Evolutionary conservation across 2,329 filamentous ascomycete genomes (phyloP), one percentile per base, ranked within the genome.

Genomic region (Microsporum audouinii): DNA sequence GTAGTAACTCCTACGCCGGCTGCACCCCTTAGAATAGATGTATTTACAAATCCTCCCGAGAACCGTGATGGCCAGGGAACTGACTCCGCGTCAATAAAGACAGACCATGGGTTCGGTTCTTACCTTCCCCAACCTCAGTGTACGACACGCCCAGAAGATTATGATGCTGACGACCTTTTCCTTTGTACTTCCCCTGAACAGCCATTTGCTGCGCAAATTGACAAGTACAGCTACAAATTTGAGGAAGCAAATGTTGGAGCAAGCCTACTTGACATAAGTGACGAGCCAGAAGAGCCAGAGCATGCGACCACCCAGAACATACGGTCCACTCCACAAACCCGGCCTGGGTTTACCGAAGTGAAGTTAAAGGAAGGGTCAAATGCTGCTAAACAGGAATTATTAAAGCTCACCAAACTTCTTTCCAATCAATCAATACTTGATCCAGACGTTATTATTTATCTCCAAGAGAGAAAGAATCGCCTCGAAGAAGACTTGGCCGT

Each of bases 91-190:
- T 43, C 60, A 57, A 53, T 23, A 55, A 65, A 64, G 63, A 57
- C 51, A 58, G 59, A 62, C 41, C 63, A 65, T 36, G 62, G 64
- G 8, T 65, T 67, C 45, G 60, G 36, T 34, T 64, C 65, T 6
- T 67, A 65, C 57, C 62, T 68, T 51, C 67, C 67, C 14, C 64
- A 66, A 41, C 67, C 67, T 14, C 55, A 56, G 47, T 31, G 33
- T 3, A 5, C 14, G n/a, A 34, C 14, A 31, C 29, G 17, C 12
- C 3, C 31, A 36, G 51, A 55, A n/a, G 31, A 55, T 55, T n/a
- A 17, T 17, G 51, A 36, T 34, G 51, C 31, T 34, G 51, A 55
- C 51, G 51, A 55, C 31, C 51, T 55, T 17, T 31, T 55, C 29
- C 31, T 55, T 6, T 55, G 31, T 12, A 12, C 31, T 41, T 41